Evolutionary conservation across 805 yeast species (phyloP), one percentile per base, ranked within the genome.

Genomic region (Yarrowia sp.): DNA sequence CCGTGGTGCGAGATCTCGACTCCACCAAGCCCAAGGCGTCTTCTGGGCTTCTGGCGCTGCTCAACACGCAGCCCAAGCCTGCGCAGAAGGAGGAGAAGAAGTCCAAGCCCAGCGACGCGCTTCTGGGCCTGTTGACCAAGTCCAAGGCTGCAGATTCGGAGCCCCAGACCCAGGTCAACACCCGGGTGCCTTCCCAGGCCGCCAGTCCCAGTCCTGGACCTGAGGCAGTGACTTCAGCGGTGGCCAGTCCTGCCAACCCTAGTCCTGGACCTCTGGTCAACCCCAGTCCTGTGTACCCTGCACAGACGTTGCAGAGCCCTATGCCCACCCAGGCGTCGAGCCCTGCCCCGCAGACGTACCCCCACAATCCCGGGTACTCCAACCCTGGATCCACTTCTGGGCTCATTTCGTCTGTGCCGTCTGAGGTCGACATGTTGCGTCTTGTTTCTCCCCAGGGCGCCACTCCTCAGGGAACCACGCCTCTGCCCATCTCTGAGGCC

Each of bases 21-120:
- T 21, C 38, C 3, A 66, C 71, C n/a, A 68, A 67, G 16, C 71
- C 72, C 21, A 48, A 48, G 38, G 71, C 71, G 8, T 67, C 68
- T 17, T 64, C 68, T 3, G 62, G 68, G 33, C 67, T 70, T 21
- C 35, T 68, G 58, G 69, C 72, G 9, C 65, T 70, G 36, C 68
- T 70, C 21, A 67, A 65, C 54, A 51, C 67, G 8, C 44, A 38
- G 22, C 61, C 67, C 12, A 49, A 56, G 30, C 36, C 38, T 16
- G 21, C 44, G 24, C 35, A 61, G 46, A 30, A 52, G 61, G 35
- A 54, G 24, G 35, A 54, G 26, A 36, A 32, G 32, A 35, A 36
- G 43, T 11, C 28, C 36, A 56, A 43, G 32, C 63, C 63, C 12
- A 58, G 63, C 9, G 63, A 58, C 8, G 44, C 36, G 11, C 17